phyloP scores from a whole-genome alignment of 108 stramenopile genomes.

The Seminavis robusta region DNA sequence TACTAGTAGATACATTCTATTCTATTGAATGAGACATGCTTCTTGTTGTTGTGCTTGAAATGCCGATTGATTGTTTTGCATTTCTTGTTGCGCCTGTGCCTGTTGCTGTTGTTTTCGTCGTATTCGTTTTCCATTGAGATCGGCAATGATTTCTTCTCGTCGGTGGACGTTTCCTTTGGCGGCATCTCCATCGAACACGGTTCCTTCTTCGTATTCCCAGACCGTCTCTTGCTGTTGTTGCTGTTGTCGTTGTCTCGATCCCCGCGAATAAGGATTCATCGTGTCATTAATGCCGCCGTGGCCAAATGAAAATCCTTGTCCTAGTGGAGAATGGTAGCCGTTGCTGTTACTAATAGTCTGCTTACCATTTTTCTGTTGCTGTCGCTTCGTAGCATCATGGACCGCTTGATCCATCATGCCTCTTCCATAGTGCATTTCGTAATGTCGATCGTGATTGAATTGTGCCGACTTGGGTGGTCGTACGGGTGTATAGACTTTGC shows the following conservation, averaged over 20 bases:
- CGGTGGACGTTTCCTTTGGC: no score
- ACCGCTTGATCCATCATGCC: slow-evolving; percentile 80
- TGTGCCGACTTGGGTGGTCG: slow-evolving; percentile 72
- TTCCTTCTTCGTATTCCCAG: slow-evolving; percentile 41
- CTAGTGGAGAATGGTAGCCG: slow-evolving; percentile 76
- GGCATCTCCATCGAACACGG: slow-evolving; percentile 22
- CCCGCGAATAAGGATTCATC: background rate
- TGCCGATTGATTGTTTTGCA: no score
- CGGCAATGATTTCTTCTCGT: no score
- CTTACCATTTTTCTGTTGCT: slow-evolving; percentile 43
- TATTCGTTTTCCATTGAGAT: no score
- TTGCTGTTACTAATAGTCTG: no score
- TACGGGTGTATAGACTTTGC: slow-evolving; percentile 76
- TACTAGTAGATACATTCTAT: no score
- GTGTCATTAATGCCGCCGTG: background rate
- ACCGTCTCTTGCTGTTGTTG: slow-evolving; percentile 2
- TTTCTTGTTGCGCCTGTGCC: no score
- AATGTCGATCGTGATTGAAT: slow-evolving; percentile 73
- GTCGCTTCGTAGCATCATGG: slow-evolving; percentile 51
- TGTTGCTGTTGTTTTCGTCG: no score
- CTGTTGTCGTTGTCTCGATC: background rate
- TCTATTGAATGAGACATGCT: no score
- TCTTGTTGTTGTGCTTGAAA: no score
- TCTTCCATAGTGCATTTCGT: slow-evolving; percentile 86
- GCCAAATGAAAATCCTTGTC: slow-evolving; percentile 65